Base-by-base conservation (phyloP, 306 rosid genomes). In the Vicia sativa region DNA sequence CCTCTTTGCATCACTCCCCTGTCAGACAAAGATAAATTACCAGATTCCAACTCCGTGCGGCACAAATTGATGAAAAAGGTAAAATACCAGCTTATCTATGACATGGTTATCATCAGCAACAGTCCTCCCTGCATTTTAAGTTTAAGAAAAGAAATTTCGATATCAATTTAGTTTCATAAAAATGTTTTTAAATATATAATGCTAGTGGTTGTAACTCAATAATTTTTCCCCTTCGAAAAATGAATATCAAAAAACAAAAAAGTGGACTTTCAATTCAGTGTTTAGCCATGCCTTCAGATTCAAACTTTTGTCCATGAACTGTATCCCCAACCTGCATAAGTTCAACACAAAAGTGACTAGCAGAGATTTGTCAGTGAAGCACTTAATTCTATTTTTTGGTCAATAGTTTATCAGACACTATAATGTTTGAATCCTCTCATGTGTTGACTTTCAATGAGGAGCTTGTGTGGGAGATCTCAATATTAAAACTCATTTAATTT, bases 1-100 rank as follows among this genome's bases (percentile, higher is more conserved):
- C 75, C 75, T 66, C 81, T 74, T 83, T 63, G 79, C 70, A 21
- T 83, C 81, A 66, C 71, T 56, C 29, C 67, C 97, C 96, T 91
- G 83, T 68, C 50, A 79, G 43, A 60, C 67, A 80, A 74, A 72
- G 58, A 70, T 70, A 65, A 75, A 54, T 73, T 15, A 52, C 57
- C 67, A 49, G 41, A 63, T 77, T 62, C 41, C 66, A 55, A 68
- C 70, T 73, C 58, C 78, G 64, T 9, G 44, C 10, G 75, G 72
- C 25, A 49, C 4, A 16, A 34, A 34, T 16, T 45, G 31, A 70
- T 7, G 72, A 77, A 75, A 74, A 63, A 44, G 80, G 71, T 58
- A 62, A 14, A 39, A 28, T 80, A 85, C 93, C 87, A 29, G 67
- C 65, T 83, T 69, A 53, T 81, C 82, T 52, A 37, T 53, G 74